These are phyloP conservation scores for Ocimum tenuiflorum DNA, from an alignment of 257 asterid genomes.

Conservation along the genomic window DNA sequence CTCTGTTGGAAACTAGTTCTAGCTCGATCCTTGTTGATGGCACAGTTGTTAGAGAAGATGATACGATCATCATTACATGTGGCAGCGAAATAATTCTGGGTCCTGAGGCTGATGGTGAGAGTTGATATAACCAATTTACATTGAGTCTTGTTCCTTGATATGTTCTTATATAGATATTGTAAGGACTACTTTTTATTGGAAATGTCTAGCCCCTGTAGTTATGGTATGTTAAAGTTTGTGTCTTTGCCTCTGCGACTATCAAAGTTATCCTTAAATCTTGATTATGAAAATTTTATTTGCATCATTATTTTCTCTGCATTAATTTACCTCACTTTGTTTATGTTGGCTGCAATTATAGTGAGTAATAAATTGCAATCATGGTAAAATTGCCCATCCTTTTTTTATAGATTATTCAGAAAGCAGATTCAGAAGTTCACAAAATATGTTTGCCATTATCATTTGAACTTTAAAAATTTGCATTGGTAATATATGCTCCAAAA, in stretches of 20 bases:
- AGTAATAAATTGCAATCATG: neutral
- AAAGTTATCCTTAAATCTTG: neutral
- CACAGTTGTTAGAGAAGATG: constrained; percentile 47
- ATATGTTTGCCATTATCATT: neutral
- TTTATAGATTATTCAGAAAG: neutral
- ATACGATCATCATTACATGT: constrained; percentile 50
- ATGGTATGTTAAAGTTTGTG: neutral
- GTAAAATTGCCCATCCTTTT: neutral
- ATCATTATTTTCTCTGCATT: neutral
- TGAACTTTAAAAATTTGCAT: neutral
- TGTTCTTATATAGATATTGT: neutral
- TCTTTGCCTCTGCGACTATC: neutral
- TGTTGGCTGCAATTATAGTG: neutral
- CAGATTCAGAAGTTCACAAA: constrained; percentile 3
- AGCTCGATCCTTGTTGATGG: constrained; percentile 60
- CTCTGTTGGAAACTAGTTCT: constrained; percentile 35
- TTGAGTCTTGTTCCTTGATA: neutral
- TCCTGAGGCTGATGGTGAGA: constrained; percentile 49
- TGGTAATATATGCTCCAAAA: neutral
- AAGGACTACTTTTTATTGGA: neutral
- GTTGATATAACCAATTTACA: constrained; percentile 7
- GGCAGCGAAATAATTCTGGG: constrained; percentile 84
- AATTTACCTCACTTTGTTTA: neutral
- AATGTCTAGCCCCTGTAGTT: neutral
- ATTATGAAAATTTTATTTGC: neutral